Percentiles rank a stretch among this genome's conserved stretches.
Evolutionary conservation across 495 filamentous ascomycete species (phyloP).

Genomic region (Eremomyces bilateralis): DNA sequence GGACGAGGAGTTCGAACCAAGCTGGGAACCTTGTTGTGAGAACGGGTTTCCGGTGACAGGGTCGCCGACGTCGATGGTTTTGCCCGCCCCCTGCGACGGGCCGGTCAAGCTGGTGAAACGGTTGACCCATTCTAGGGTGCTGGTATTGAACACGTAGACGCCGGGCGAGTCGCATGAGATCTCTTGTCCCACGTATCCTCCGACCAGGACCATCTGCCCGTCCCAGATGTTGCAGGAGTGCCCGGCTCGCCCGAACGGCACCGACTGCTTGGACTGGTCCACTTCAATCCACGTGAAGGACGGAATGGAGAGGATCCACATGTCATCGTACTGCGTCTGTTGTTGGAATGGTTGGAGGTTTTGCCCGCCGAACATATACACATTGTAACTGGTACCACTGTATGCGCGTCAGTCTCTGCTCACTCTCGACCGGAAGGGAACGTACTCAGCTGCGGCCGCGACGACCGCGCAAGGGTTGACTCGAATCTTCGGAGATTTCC

Average conservation of each 20-base stretch:
- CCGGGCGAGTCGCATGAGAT: slow-evolving; percentile 46
- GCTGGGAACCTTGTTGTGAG: slow-evolving; percentile 24
- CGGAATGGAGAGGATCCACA: slow-evolving; percentile 61
- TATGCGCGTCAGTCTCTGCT: background rate
- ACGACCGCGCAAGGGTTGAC: slow-evolving; percentile 57
- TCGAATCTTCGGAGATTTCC: slow-evolving; percentile 36
- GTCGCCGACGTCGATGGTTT: slow-evolving; percentile 2
- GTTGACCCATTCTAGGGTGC: slow-evolving; percentile 34
- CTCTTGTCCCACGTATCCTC: slow-evolving; percentile 41
- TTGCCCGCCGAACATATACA: slow-evolving; percentile 60
- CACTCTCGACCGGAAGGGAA: background rate
- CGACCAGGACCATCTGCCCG: slow-evolving; percentile 48
- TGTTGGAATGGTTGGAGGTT: slow-evolving; percentile 36
- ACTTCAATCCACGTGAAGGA: slow-evolving; percentile 53
- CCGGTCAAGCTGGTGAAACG: slow-evolving; percentile 29
- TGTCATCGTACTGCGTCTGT: slow-evolving; percentile 47
- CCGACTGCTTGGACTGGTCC: slow-evolving; percentile 24
- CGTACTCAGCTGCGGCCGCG: slow-evolving; percentile 33
- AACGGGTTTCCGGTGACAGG: slow-evolving; percentile 15
- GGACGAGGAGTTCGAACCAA: slow-evolving; percentile 14
- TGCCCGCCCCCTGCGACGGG: slow-evolving; percentile 1
- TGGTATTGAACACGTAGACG: slow-evolving; percentile 46
- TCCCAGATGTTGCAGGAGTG: slow-evolving; percentile 49
- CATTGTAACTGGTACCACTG: slow-evolving; percentile 47
- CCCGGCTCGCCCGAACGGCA: slow-evolving; percentile 41